A percentile compares a stretch with the other conserved stretches of the same genome.
phyloP scores from a whole-genome alignment of 164 flowering plant genomes.

The Malania oleifera region DNA sequence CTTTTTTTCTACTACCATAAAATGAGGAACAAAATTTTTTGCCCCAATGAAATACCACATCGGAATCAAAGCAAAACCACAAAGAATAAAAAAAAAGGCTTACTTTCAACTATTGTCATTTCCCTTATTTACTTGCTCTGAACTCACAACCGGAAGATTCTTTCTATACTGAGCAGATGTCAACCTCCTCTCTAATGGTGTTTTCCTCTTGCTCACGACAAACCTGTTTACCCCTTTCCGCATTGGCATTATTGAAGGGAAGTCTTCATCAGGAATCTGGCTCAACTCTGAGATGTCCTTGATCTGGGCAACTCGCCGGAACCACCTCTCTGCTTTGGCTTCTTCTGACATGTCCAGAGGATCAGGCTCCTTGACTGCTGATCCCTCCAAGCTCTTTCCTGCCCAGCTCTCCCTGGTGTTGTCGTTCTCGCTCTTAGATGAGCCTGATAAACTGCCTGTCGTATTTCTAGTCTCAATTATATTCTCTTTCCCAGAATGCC shows the following conservation, averaged over 20 bases:
- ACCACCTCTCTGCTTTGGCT: slow-evolving; percentile 96
- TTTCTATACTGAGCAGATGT: slow-evolving; percentile 80
- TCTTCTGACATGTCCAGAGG: slow-evolving; percentile 98
- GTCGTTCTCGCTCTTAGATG: slow-evolving; percentile 18
- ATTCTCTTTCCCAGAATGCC: slow-evolving; percentile 10
- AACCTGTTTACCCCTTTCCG: slow-evolving; percentile 94
- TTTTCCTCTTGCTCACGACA: slow-evolving; percentile 97
- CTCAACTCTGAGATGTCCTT: slow-evolving; percentile 94
- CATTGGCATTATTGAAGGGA: slow-evolving; percentile 98
- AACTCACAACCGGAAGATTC: slow-evolving; percentile 69
- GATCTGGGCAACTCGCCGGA: slow-evolving; percentile 86
- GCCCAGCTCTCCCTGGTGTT: slow-evolving; percentile 35
- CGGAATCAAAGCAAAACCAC: no score
- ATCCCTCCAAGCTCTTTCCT: slow-evolving; percentile 90
- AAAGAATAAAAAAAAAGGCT: no score
- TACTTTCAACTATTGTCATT: slow-evolving; percentile 36
- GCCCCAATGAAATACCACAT: no score
- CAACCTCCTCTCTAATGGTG: slow-evolving; percentile 86
- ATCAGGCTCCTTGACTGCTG: slow-evolving; percentile 80
- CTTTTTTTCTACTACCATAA: no score
- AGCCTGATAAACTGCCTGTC: slow-evolving; percentile 12
- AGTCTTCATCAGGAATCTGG: slow-evolving; percentile 93
- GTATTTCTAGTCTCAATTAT: slow-evolving; percentile 2
- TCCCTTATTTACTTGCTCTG: slow-evolving; percentile 55
- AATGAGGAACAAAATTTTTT: no score